Evolutionary conservation across 148 eudicot genomes (phyloP).

Genomic region (Pharnaceum exiguum): DNA sequence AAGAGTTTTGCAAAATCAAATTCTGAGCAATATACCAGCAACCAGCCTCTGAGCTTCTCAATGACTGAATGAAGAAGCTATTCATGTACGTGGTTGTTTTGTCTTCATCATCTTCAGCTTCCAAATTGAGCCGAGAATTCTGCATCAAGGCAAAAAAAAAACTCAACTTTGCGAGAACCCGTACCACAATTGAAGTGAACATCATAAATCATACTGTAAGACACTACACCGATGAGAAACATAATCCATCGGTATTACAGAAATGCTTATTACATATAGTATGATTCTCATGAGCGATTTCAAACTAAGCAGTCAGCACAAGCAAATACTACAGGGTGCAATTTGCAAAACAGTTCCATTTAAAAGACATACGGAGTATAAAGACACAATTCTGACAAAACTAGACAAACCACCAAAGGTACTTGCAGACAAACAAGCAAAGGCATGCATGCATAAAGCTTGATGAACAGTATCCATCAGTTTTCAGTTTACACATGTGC

Average conservation of each 20-base stretch:
- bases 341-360: too few species aligned
- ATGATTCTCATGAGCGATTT: too few species aligned
- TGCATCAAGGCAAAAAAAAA: conserved; percentile 10
- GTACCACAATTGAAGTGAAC: neutral
- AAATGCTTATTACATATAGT: too few species aligned
- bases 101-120: conserved; percentile 10
- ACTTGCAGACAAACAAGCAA: too few species aligned
- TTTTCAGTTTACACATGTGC: too few species aligned
- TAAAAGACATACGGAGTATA: too few species aligned
- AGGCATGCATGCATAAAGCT: too few species aligned
- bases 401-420: neutral
- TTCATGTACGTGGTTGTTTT: neutral
- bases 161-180: neutral
- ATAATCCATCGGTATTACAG: neutral
- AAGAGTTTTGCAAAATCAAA: too few species aligned
- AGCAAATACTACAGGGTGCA: too few species aligned
- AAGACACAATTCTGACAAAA: neutral
- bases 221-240: neutral
- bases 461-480: too few species aligned
- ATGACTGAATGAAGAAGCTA: neutral
- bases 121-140: conserved; percentile 1
- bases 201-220: neutral
- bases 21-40: too few species aligned
- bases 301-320: too few species aligned
- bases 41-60: neutral